phyloP scores from a whole-genome alignment of 2,329 filamentous ascomycete genomes.

The Xylaria sp. region DNA sequence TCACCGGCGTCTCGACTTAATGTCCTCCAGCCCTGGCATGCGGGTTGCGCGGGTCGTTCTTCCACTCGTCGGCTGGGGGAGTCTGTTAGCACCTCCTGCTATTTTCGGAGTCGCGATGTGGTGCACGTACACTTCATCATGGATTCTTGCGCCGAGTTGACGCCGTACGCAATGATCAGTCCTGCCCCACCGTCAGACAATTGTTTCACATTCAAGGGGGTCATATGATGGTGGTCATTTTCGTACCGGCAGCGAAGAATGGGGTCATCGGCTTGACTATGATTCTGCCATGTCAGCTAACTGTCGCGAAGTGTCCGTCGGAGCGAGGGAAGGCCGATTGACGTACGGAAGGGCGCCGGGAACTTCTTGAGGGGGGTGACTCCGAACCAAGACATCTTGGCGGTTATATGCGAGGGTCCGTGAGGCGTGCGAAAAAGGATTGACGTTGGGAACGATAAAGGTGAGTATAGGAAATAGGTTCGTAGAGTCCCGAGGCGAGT shows the following conservation, averaged over 20 bases:
- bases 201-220: neutral
- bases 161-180: slow-evolving; percentile 83
- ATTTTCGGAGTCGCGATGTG: slow-evolving; percentile 13
- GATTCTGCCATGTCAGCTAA: slow-evolving; percentile 38
- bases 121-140: slow-evolving; percentile 71
- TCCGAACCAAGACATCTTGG: slow-evolving; percentile 76
- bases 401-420: slow-evolving; percentile 38
- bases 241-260: slow-evolving; percentile 93
- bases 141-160: slow-evolving; percentile 80
- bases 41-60: slow-evolving; percentile 94
- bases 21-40: slow-evolving; percentile 53
- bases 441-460: slow-evolving; percentile 28
- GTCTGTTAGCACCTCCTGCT: slow-evolving; percentile 32
- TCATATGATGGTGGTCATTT: slow-evolving; percentile 1
- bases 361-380: slow-evolving; percentile 73
- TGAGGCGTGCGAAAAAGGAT: slow-evolving; percentile 42
- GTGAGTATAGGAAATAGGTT: slow-evolving; percentile 7
- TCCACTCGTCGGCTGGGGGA: slow-evolving; percentile 81
- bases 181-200: slow-evolving; percentile 54
- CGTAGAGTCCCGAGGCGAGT: slow-evolving; percentile 23
- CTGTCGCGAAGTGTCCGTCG: slow-evolving; percentile 19
- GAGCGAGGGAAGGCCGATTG: slow-evolving; percentile 38
- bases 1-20: slow-evolving; percentile 39
- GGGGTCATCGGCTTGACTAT: slow-evolving; percentile 87
- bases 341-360: slow-evolving; percentile 76